Percentiles rank a stretch among this genome's conserved stretches.
Evolutionary conservation across 805 yeast species (phyloP).

Genomic region (Tetrapisispora taiwanensis): DNA sequence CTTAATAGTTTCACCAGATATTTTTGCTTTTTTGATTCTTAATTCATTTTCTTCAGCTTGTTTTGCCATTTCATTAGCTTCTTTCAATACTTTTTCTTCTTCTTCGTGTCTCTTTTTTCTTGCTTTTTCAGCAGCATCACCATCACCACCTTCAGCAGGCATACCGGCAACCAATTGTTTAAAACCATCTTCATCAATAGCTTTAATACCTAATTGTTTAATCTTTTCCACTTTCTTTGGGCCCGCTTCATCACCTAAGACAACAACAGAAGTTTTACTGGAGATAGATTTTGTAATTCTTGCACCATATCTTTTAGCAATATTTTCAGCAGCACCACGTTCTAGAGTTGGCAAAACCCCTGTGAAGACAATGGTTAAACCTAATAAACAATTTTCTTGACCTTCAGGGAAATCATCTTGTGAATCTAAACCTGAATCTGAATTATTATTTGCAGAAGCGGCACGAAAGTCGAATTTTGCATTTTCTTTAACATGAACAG

Average conservation of each 20-base stretch:
- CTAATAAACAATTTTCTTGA: conserved; percentile 73
- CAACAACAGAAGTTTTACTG: conserved; percentile 77
- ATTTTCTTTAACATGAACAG: conserved; percentile 37
- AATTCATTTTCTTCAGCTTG: conserved; percentile 34
- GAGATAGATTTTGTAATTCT: conserved; percentile 79
- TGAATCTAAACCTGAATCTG: conserved; percentile 9
- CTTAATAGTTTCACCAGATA: conserved; percentile 18
- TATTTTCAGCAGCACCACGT: conserved; percentile 60
- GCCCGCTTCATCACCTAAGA: conserved; percentile 92
- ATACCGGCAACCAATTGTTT: conserved; percentile 57
- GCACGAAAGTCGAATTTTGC: conserved; percentile 48
- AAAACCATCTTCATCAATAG: conserved; percentile 82
- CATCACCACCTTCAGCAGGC: conserved; percentile 90
- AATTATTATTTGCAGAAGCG: conserved; percentile 27
- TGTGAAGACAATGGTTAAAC: conserved; percentile 86
- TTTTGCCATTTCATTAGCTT: conserved; percentile 38
- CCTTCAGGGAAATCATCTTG: conserved; percentile 61
- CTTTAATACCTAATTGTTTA: conserved; percentile 60
- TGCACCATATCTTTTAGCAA: conserved; percentile 85
- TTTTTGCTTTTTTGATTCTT: conserved; percentile 19
- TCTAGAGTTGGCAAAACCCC: conserved; percentile 76
- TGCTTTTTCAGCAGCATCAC: conserved; percentile 69
- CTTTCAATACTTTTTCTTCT: conserved; percentile 44
- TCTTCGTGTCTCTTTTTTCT: conserved; percentile 59
- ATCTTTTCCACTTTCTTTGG: conserved; percentile 86